Conservation (phyloP, 2,329 filamentous ascomycete genomes). For the Botrytis squamosa region DNA sequence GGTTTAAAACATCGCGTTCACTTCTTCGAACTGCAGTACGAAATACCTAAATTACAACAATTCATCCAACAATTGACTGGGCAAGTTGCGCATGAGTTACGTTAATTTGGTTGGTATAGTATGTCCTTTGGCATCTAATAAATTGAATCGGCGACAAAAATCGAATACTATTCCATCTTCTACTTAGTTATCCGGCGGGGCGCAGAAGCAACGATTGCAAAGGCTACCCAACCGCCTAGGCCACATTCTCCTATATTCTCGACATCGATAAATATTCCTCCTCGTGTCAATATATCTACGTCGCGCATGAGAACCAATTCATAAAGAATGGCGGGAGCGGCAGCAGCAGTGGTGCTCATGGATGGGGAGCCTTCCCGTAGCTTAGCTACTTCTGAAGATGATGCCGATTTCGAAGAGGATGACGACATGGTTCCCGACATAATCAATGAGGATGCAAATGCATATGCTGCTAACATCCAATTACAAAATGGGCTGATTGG, state of each 20-base stretch:
- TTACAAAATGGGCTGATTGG: conserved; percentile 38
- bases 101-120: neutral
- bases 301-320: conserved; percentile 19
- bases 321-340: conserved; percentile 22
- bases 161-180: neutral
- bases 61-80: conserved; percentile 20
- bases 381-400: conserved; percentile 40
- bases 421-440: conserved; percentile 34
- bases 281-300: neutral
- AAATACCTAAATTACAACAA: conserved; percentile 21
- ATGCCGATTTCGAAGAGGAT: conserved; percentile 41
- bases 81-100: conserved; percentile 16
- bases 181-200: neutral
- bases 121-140: neutral
- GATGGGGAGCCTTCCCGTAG: conserved; percentile 39
- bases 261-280: neutral
- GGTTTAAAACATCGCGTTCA: conserved; percentile 33
- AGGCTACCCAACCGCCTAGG: neutral
- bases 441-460: conserved; percentile 35
- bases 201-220: conserved; percentile 6
- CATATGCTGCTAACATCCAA: conserved; percentile 40
- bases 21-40: neutral
- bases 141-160: neutral
- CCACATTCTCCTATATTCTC: neutral
- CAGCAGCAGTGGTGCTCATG: conserved; percentile 29